These are phyloP conservation scores for Cercospora canescens DNA, from an alignment of 2,329 filamentous ascomycete species.

Conservation along the genomic window DNA sequence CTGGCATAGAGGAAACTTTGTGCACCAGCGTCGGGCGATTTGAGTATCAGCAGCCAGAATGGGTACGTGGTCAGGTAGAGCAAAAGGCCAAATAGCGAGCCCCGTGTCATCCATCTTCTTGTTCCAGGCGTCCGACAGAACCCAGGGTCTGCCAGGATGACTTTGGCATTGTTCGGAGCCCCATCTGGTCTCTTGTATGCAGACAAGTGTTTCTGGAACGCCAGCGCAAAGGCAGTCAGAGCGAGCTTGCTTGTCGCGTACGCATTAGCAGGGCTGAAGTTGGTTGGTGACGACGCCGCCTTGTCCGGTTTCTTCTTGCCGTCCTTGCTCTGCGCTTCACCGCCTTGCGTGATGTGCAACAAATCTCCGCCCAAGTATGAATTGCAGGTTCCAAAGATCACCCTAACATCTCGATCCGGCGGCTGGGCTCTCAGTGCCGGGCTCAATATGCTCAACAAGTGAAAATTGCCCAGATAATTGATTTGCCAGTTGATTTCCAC, in stretches of 20 bases:
- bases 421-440: constrained; percentile 90
- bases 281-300: constrained; percentile 24
- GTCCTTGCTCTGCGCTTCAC: constrained; percentile 32
- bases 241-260: constrained; percentile 63
- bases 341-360: constrained; percentile 52
- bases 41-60: constrained; percentile 83
- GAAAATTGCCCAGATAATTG: constrained; percentile 95
- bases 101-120: constrained; percentile 81
- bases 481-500: constrained; percentile 90
- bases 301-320: constrained; percentile 41
- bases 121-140: constrained; percentile 82
- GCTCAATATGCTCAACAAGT: constrained; percentile 85
- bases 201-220: constrained; percentile 90
- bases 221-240: constrained; percentile 82
- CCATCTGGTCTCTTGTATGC: constrained; percentile 81
- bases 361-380: constrained; percentile 80
- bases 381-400: constrained; percentile 84
- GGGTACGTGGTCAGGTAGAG: constrained; percentile 77
- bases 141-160: constrained; percentile 86
- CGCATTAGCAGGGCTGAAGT: constrained; percentile 46
- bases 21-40: constrained; percentile 78
- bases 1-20: constrained; percentile 83
- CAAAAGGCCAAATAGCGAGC: constrained; percentile 75
- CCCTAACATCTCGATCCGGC: constrained; percentile 86
- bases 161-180: constrained; percentile 76